Evolutionary conservation across 768 basidiomycete species (phyloP).

Genomic region (Lactarius tabidus): DNA sequence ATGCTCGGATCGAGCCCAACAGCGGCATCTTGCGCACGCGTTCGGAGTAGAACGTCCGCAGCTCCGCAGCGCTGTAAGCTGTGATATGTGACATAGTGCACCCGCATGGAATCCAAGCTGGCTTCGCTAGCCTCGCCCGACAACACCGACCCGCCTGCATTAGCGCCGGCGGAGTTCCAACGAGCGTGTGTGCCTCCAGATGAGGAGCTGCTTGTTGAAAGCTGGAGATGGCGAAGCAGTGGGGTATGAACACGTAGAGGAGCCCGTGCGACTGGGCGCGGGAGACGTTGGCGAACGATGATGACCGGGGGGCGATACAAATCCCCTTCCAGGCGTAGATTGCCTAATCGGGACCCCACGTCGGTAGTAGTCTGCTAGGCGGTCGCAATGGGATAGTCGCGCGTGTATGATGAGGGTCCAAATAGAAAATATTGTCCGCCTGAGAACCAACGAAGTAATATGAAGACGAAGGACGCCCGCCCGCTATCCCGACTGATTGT

Average conservation of each 20-base stretch:
- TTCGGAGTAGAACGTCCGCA: conserved; percentile 94
- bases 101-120: conserved; percentile 42
- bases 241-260: conserved; percentile 48
- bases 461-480: too few relatives aligned
- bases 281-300: conserved; percentile 27
- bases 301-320: conserved; percentile 25
- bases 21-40: conserved; percentile 93
- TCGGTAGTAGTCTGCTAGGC: conserved; percentile 30
- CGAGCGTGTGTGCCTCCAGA: conserved; percentile 33
- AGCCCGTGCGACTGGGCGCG: conserved; percentile 28
- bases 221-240: conserved; percentile 61
- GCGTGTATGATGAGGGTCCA: conserved; percentile 49
- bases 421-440: conserved; percentile 61
- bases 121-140: conserved; percentile 15
- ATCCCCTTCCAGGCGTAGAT: conserved; percentile 18
- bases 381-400: conserved; percentile 72
- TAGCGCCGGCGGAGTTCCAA: conserved; percentile 34
- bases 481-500: conserved; percentile 69
- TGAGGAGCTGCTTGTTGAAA: conserved; percentile 43
- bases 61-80: conserved; percentile 68
- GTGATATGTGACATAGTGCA: conserved; percentile 65
- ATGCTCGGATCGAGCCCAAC: conserved; percentile 90
- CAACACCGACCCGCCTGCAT: conserved; percentile 32
- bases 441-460: conserved; percentile 86
- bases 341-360: conserved; percentile 16